These are phyloP conservation scores for Phytophthora palmivora DNA, from an alignment of 352 stramenopile genomes.

Conservation along the genomic window DNA sequence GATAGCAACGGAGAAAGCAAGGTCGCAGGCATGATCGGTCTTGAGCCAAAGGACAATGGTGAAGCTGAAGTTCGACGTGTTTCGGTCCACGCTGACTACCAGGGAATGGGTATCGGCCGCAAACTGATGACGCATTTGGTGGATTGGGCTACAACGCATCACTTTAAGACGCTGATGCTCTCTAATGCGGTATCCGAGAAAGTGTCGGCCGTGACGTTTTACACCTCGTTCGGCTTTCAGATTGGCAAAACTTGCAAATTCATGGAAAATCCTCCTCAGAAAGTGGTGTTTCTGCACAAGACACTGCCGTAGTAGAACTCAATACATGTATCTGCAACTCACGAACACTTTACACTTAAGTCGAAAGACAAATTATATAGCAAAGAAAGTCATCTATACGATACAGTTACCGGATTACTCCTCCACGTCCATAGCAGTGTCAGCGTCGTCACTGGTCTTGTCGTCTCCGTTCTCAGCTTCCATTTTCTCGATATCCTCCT, in stretches of 20 bases:
- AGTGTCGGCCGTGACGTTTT: conserved; percentile 33
- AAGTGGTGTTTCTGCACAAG: conserved; percentile 42
- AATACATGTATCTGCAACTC: neutral
- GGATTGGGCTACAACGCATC: conserved; percentile 23
- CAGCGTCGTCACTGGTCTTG: conserved; percentile 41
- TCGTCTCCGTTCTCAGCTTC: conserved; percentile 55
- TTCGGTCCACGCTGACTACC: conserved; percentile 33
- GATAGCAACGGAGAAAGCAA: conserved; percentile 24
- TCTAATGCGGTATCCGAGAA: conserved; percentile 18
- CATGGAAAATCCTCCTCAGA: conserved; percentile 42
- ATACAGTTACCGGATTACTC: conserved; percentile 48
- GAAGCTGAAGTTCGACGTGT: conserved; percentile 37
- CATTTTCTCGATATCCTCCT: conserved; percentile 88
- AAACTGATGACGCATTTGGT: conserved; percentile 35
- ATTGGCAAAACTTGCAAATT: conserved; percentile 25
- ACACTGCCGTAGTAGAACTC: conserved; percentile 7
- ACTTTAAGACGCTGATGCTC: conserved; percentile 34
- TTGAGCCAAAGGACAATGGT: conserved; percentile 29
- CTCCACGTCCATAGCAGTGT: conserved; percentile 59
- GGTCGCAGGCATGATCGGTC: conserved; percentile 36
- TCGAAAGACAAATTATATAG: conserved; percentile 33
- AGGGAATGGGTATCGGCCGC: conserved; percentile 36
- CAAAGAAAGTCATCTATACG: conserved; percentile 41
- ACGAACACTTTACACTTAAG: neutral
- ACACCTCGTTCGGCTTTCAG: conserved; percentile 43